Evolutionary conservation across 2,329 filamentous ascomycete species (phyloP).

Genomic region (Aspergillus sp.): DNA sequence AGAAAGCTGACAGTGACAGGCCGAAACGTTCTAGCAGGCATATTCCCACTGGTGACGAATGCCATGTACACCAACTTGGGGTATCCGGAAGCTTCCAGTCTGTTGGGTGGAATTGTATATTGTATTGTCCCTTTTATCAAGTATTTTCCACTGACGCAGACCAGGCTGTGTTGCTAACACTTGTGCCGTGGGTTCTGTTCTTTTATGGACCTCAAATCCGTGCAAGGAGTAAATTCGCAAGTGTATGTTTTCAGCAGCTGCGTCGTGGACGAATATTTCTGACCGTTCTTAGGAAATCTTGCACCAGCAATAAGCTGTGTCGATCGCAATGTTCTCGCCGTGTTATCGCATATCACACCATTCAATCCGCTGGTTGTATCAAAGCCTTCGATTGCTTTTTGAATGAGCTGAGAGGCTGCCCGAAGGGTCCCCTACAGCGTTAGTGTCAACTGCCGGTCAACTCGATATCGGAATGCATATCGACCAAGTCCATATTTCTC

Average conservation of each 20-base stretch:
- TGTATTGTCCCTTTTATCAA: neutral
- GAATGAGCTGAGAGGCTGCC: no score
- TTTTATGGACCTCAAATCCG: slow-evolving; percentile 75
- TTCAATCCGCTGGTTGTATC: no score
- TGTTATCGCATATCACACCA: no score
- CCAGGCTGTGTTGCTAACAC: slow-evolving; percentile 55
- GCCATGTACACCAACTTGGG: slow-evolving; percentile 70
- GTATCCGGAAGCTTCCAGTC: slow-evolving; percentile 63
- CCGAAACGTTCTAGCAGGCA: slow-evolving; percentile 74
- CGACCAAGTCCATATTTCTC: no score
- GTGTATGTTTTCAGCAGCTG: slow-evolving; percentile 36
- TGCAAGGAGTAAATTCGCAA: slow-evolving; percentile 70
- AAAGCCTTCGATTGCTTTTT: no score
- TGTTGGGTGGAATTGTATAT: slow-evolving; percentile 69
- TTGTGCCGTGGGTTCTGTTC: slow-evolving; percentile 83
- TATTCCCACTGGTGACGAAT: slow-evolving; percentile 72
- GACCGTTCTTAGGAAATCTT: slow-evolving; percentile 11
- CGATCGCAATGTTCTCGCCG: no score
- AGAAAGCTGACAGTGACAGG: slow-evolving; percentile 16
- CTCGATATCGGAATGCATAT: no score
- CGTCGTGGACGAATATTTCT: neutral
- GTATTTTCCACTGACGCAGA: neutral
- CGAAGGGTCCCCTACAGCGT: no score
- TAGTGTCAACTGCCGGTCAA: no score
- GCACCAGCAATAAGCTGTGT: slow-evolving; percentile 1